phyloP scores from a whole-genome alignment of 306 rosid genomes.

The Vicia sativa region DNA sequence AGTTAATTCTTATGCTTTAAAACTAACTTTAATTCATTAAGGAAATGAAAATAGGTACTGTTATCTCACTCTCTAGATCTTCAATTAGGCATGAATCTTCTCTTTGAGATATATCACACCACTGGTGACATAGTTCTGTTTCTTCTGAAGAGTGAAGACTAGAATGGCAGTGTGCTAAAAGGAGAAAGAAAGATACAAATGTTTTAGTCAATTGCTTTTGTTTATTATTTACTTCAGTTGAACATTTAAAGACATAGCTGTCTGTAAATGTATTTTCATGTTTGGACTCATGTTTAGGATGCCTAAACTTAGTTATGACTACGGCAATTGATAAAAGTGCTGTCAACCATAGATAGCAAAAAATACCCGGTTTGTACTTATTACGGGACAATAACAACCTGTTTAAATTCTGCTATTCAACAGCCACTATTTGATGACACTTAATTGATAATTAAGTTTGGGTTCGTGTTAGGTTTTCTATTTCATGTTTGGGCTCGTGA shows the following conservation, averaged over 20 bases:
- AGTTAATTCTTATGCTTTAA: constrained; percentile 18
- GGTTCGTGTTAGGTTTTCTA: background rate
- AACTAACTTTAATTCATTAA: constrained; percentile 5
- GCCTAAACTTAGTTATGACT: constrained; percentile 25
- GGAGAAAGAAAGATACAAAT: constrained; percentile 30
- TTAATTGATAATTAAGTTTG: background rate
- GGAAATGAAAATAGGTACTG: background rate
- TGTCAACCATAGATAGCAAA: too few species aligned
- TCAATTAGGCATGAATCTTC: constrained; percentile 6
- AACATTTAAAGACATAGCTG: constrained; percentile 18
- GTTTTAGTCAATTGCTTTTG: constrained; percentile 17
- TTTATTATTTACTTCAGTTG: constrained; percentile 12
- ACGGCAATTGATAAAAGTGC: background rate
- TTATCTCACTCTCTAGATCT: constrained; percentile 16
- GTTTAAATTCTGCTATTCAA: too few species aligned
- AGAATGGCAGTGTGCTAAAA: constrained; percentile 18
- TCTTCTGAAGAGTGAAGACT: constrained; percentile 11
- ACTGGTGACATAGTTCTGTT: constrained; percentile 4
- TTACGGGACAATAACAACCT: too few species aligned
- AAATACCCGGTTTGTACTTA: too few species aligned
- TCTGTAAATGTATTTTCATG: constrained; percentile 10
- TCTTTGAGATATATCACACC: constrained; percentile 13
- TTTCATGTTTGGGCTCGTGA: constrained; percentile 26
- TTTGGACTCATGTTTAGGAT: constrained; percentile 20
- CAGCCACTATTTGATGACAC: too few species aligned